Base-by-base conservation (phyloP, 345 rosid genomes). In the Camelina sativa region DNA sequence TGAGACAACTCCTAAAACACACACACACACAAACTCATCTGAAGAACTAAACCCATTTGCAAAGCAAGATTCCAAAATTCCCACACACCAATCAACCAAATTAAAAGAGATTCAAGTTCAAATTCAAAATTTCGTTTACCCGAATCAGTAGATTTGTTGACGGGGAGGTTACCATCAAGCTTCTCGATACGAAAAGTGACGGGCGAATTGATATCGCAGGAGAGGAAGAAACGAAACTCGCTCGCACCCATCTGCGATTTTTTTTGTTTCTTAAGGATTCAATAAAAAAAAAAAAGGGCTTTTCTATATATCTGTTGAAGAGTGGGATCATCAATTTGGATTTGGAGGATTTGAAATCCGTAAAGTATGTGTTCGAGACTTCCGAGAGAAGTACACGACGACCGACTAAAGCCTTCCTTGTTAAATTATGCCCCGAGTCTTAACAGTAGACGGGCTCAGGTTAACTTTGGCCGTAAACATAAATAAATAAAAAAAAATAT, bases 211-310 rank as follows among this genome's bases (percentile, higher is more conserved):
- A 95, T 84, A 78, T 95, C 99, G 85, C 94, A 89, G 32, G 99
- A 92, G 59, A 95, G 74, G 85, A 95, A 95, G 90, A 95, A 92
- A 5, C 99, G 93, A 74, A 92, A 92, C 83, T 92, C 99, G 86
- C 85, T 92, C 51, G 89, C 84, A 28, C 83, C 84, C 98, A 95
- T 95, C 20, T 11, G 8, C 46, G 63, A 20, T n/a, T 8, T 37
- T 37, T 37, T 9, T 1, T 38, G 51, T 19, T 19, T 48, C 44
- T 69, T 17, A n/a, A n/a, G n/a, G n/a, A n/a, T n/a, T n/a, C n/a
- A n/a, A n/a, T n/a, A n/a, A n/a, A n/a, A n/a, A n/a, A n/a, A n/a
- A n/a, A n/a, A n/a, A n/a, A n/a, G 57, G 73, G 73, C 0, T 77
- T 65, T 65, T 58, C 54, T 50, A 54, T 50, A 54, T 23, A 67